Conservation (phyloP, 2,329 filamentous ascomycete genomes). For the Fusarium floridanum region DNA sequence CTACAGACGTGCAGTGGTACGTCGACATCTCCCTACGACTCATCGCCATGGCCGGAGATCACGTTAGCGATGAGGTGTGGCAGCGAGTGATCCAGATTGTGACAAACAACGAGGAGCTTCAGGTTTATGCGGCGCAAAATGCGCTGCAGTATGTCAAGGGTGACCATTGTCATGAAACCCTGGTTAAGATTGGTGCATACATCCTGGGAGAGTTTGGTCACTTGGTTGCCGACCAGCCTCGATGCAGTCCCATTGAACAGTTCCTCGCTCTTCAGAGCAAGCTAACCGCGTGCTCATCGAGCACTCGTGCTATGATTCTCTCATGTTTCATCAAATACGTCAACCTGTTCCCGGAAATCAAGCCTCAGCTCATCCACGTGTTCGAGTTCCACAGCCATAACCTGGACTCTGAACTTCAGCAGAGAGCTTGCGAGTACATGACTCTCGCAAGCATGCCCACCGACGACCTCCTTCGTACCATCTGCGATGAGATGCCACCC, state of each 20-base stretch:
- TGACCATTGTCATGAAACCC: slow-evolving; percentile 94
- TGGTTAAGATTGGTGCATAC: slow-evolving; percentile 98
- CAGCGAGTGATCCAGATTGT: slow-evolving; percentile 98
- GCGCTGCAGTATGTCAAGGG: slow-evolving; percentile 92
- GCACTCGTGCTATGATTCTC: slow-evolving; percentile 91
- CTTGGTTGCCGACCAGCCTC: slow-evolving; percentile 90
- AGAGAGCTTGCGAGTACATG: slow-evolving; percentile 95
- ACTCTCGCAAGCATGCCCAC: slow-evolving; percentile 86
- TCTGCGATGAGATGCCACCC: slow-evolving; percentile 98
- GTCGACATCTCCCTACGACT: slow-evolving; percentile 96
- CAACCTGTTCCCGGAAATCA: slow-evolving; percentile 98
- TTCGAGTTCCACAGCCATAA: slow-evolving; percentile 96
- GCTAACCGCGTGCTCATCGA: slow-evolving; percentile 87
- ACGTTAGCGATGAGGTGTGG: slow-evolving; percentile 99
- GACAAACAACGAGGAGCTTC: slow-evolving; percentile 98
- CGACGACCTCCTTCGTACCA: slow-evolving; percentile 90
- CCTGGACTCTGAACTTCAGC: slow-evolving; percentile 93
- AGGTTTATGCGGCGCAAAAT: slow-evolving; percentile 95
- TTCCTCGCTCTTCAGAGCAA: slow-evolving; percentile 93
- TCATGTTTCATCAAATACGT: slow-evolving; percentile 98
- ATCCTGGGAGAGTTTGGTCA: slow-evolving; percentile 97
- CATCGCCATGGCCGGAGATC: slow-evolving; percentile 96
- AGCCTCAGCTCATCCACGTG: slow-evolving; percentile 89
- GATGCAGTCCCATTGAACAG: slow-evolving; percentile 96
- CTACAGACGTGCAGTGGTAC: slow-evolving; percentile 98